These are phyloP conservation scores for Penicillium sp. DNA, from an alignment of 2,329 filamentous ascomycete genomes.

Conservation along the genomic window DNA sequence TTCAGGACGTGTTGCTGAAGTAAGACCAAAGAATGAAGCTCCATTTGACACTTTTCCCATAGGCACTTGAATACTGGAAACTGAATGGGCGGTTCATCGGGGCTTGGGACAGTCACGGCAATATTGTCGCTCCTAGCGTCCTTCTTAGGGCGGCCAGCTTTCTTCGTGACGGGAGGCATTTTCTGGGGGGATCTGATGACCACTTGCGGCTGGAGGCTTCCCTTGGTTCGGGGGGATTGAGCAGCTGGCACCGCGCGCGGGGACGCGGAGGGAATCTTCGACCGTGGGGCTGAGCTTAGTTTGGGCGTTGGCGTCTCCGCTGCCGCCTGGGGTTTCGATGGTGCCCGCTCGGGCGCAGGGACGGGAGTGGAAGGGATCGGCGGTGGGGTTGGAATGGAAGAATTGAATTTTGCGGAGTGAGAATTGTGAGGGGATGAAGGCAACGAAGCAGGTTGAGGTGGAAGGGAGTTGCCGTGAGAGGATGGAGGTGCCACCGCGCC, in stretches of 20 bases:
- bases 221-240: not conserved
- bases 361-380: not conserved
- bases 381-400: not conserved
- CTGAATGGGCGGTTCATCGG: constrained; percentile 4
- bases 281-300: not conserved
- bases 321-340: not conserved
- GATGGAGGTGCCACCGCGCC: not conserved
- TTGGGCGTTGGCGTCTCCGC: not conserved
- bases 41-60: constrained; percentile 58
- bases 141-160: constrained; percentile 20
- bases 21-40: constrained; percentile 63
- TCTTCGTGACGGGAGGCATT: constrained; percentile 12
- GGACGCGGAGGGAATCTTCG: not conserved
- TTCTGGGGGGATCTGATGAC: constrained; percentile 12
- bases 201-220: constrained; percentile 4
- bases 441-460: not conserved
- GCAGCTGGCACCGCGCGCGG: not conserved
- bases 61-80: constrained; percentile 55
- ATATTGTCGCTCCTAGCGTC: constrained; percentile 18
- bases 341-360: not conserved
- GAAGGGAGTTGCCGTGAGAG: not conserved
- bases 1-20: constrained; percentile 61
- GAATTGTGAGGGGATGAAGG: not conserved
- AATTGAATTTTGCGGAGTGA: not conserved
- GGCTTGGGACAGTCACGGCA: constrained; percentile 13